Percentiles rank a stretch among this genome's conserved stretches.
Conservation (phyloP, 805 yeast genomes). For the Wickerhamiella australiensis region DNA sequence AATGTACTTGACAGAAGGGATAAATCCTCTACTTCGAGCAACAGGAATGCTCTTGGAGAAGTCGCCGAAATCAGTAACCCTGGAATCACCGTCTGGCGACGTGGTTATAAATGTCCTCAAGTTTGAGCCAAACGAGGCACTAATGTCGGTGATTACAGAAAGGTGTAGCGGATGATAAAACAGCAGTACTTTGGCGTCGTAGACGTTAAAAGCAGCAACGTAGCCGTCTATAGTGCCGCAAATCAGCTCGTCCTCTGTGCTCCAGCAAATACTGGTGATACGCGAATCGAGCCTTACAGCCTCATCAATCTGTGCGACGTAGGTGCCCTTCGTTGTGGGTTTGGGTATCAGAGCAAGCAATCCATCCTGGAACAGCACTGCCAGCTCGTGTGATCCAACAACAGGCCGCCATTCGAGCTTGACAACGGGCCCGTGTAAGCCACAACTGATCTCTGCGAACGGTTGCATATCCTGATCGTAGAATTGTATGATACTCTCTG, state of each 20-base stretch:
- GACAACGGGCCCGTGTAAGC: constrained; percentile 24
- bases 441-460: background rate
- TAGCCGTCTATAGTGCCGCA: constrained; percentile 51
- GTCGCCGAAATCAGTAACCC: constrained; percentile 29
- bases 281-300: constrained; percentile 20
- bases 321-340: constrained; percentile 6
- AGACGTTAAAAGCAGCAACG: constrained; percentile 43
- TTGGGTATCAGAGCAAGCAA: constrained; percentile 38
- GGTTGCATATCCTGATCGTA: constrained; percentile 22
- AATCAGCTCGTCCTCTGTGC: constrained; percentile 31
- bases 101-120: constrained; percentile 30
- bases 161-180: constrained; percentile 32
- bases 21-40: background rate
- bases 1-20: background rate
- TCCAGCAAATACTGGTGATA: constrained; percentile 40
- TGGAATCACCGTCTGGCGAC: constrained; percentile 35
- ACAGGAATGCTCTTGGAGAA: constrained; percentile 5
- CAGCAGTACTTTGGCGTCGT: constrained; percentile 28
- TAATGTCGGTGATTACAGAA: constrained; percentile 30
- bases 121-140: constrained; percentile 26
- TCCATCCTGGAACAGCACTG: constrained; percentile 49
- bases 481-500: constrained; percentile 16
- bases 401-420: constrained; percentile 26
- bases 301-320: background rate
- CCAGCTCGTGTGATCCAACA: constrained; percentile 34